A percentile compares a stretch with the other conserved stretches of the same genome.
Conservation (phyloP, 139 green algal species). For the Closterium sp. region DNA sequence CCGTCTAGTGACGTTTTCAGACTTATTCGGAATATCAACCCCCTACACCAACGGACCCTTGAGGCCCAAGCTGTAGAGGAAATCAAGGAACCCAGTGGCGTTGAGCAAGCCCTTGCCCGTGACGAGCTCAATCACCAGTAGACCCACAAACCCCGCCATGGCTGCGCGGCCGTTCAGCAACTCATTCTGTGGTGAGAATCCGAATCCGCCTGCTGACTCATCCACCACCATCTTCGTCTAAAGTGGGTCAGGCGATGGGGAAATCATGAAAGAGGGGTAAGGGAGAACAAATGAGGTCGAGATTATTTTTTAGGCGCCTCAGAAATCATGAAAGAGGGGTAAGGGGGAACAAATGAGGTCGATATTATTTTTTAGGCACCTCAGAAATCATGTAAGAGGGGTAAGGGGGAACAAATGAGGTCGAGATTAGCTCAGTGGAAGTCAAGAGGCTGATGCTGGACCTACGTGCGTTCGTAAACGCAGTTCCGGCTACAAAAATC, state of each 20-base stretch:
- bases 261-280: neutral
- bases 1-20: neutral
- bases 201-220: constrained; percentile 25
- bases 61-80: constrained; percentile 1
- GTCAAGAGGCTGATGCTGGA: neutral
- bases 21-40: neutral
- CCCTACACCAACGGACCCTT: neutral
- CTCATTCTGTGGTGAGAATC: constrained; percentile 37
- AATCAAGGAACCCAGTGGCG: constrained; percentile 28
- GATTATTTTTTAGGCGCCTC: neutral
- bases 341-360: constrained; percentile 4
- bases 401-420: neutral
- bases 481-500: too few relatives aligned
- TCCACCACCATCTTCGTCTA: constrained; percentile 29
- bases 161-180: constrained; percentile 32
- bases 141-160: constrained; percentile 19
- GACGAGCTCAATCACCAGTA: constrained; percentile 35
- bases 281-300: neutral
- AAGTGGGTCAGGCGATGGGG: neutral
- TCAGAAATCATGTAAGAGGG: neutral
- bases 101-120: constrained; percentile 29
- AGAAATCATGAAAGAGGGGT: constrained; percentile 1
- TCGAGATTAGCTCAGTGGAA: neutral
- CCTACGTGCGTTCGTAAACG: too few relatives aligned
- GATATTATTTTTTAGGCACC: neutral